These are phyloP conservation scores for Aspergillus sp. DNA, from an alignment of 2,329 filamentous ascomycete species.

Conservation along the genomic window DNA sequence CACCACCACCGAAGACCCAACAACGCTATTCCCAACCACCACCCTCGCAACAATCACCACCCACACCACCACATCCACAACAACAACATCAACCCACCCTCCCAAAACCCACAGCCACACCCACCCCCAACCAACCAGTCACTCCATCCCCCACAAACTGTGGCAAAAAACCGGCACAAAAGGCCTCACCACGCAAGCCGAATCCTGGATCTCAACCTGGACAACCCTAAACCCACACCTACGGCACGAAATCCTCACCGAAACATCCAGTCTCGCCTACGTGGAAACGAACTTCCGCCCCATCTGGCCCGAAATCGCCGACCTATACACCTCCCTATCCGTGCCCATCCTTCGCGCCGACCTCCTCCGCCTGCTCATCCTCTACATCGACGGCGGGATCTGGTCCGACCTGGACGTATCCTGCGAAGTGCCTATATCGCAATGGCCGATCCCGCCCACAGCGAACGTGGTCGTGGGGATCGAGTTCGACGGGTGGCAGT, in stretches of 20 bases:
- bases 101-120: background rate
- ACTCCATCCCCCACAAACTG: conserved; percentile 13
- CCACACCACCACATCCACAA: background rate
- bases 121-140: background rate
- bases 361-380: conserved; percentile 45
- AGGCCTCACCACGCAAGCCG: conserved; percentile 8
- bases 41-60: background rate
- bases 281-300: conserved; percentile 36
- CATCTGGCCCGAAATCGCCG: conserved; percentile 39
- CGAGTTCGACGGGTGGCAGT: conserved; percentile 20
- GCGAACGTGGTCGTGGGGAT: conserved; percentile 26
- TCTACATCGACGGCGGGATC: conserved; percentile 44
- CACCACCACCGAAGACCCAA: background rate
- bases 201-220: conserved; percentile 25
- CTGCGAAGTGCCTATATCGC: conserved; percentile 35
- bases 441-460: conserved; percentile 29
- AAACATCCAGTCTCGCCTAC: conserved; percentile 33
- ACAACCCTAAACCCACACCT: conserved; percentile 33
- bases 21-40: background rate
- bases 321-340: conserved; percentile 32
- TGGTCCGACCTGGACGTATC: conserved; percentile 47
- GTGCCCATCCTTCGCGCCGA: conserved; percentile 46
- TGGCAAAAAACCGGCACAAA: conserved; percentile 20
- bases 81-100: background rate
- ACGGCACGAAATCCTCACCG: conserved; percentile 35